Conservation (phyloP, 2,329 filamentous ascomycete genomes). For the Ophiognomonia clavigignenti-juglandacearum region DNA sequence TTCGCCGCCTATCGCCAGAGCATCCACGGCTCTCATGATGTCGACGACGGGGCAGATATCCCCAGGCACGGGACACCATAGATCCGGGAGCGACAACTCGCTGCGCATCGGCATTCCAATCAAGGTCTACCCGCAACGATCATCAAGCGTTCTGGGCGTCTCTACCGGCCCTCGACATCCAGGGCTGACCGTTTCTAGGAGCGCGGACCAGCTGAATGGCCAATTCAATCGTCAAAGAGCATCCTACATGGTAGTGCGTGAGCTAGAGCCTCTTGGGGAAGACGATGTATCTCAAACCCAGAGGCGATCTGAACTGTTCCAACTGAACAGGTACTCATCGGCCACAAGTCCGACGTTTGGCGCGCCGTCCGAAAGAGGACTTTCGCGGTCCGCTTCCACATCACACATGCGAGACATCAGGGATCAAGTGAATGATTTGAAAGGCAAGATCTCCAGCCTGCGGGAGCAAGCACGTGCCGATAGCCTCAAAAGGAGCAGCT, state of each 20-base stretch:
- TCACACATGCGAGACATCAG: slow-evolving; percentile 69
- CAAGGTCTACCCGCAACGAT: slow-evolving; percentile 46
- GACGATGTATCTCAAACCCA: slow-evolving; percentile 33
- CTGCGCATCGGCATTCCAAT: slow-evolving; percentile 39
- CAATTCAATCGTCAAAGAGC: slow-evolving; percentile 25
- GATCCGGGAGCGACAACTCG: slow-evolving; percentile 58
- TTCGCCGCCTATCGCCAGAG: slow-evolving; percentile 42
- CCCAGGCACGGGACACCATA: slow-evolving; percentile 42
- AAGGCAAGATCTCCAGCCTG: slow-evolving; percentile 76
- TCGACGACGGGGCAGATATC: slow-evolving; percentile 23
- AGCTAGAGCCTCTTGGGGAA: slow-evolving; percentile 51
- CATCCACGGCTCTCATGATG: slow-evolving; percentile 31
- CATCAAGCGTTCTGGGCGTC: slow-evolving; percentile 59
- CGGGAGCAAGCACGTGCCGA: slow-evolving; percentile 77
- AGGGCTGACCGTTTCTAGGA: slow-evolving; percentile 38
- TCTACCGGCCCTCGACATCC: slow-evolving; percentile 52
- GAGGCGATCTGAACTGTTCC: neutral
- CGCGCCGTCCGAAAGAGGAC: slow-evolving; percentile 37
- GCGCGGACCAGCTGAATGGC: slow-evolving; percentile 35
- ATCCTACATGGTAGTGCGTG: slow-evolving; percentile 34
- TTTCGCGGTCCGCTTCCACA: slow-evolving; percentile 66
- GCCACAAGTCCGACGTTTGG: slow-evolving; percentile 43
- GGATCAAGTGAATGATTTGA: slow-evolving; percentile 80
- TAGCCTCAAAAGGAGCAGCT: slow-evolving; percentile 69
- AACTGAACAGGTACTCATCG: slow-evolving; percentile 24